phyloP scores from a whole-genome alignment of 371 early-diverging fungal species.

The Mucor plumbeus region DNA sequence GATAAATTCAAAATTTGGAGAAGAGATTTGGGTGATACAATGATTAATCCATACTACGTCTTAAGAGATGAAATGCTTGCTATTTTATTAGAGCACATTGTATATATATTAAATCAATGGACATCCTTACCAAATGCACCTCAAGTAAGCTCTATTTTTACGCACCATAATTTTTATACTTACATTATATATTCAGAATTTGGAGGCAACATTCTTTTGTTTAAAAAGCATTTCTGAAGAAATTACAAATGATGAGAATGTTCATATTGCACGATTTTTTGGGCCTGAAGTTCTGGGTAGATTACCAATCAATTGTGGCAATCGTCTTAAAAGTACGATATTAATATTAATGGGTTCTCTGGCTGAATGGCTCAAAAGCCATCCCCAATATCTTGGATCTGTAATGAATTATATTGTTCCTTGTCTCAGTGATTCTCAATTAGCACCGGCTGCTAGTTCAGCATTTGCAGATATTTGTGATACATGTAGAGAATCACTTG shows the following conservation, averaged over 20 bases:
- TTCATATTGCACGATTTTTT: conserved; percentile 65
- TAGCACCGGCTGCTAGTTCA: conserved; percentile 70
- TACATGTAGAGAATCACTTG: conserved; percentile 69
- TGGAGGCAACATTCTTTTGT: conserved; percentile 71
- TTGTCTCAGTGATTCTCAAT: conserved; percentile 59
- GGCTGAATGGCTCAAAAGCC: conserved; percentile 74
- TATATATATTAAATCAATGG: conserved; percentile 49
- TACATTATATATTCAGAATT: conserved; percentile 24
- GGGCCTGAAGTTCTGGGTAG: conserved; percentile 59
- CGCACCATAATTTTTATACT: conserved; percentile 10
- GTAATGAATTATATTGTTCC: conserved; percentile 73
- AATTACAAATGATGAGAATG: conserved; percentile 57
- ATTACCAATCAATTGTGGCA: conserved; percentile 43
- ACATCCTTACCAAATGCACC: conserved; percentile 28
- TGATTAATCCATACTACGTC: conserved; percentile 75
- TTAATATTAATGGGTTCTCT: conserved; percentile 65
- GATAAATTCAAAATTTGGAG: conserved; percentile 75
- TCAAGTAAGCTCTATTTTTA: conserved; percentile 22
- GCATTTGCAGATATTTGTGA: conserved; percentile 80
- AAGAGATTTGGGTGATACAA: conserved; percentile 76
- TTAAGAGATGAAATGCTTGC: conserved; percentile 68
- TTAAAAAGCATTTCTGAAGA: conserved; percentile 77
- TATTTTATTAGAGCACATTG: conserved; percentile 59
- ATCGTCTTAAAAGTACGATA: conserved; percentile 56
- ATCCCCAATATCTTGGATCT: conserved; percentile 63